A percentile compares a stretch with the other conserved stretches of the same genome.
These are phyloP conservation scores for Tympanopsis confertula DNA, from an alignment of 2,329 filamentous ascomycete genomes.

Conservation along the genomic window DNA sequence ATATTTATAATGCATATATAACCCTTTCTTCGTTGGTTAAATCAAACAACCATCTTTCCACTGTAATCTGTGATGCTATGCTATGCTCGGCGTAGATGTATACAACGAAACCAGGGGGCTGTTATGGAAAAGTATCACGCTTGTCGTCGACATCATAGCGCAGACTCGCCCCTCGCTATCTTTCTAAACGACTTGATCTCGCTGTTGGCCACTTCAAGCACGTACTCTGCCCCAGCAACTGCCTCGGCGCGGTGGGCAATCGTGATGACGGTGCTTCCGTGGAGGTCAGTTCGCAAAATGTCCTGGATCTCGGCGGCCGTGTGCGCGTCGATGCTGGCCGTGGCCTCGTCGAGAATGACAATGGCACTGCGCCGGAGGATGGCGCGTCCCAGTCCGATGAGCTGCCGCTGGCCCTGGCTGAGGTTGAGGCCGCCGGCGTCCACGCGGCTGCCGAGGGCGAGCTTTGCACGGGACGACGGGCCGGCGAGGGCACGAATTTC, in stretches of 20 bases:
- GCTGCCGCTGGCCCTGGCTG: slow-evolving; percentile 51
- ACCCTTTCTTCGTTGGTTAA: too few species aligned
- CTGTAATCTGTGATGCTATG: too few species aligned
- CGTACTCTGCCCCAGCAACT: slow-evolving; percentile 43
- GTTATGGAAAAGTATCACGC: too few species aligned
- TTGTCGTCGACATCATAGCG: too few species aligned
- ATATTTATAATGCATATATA: too few species aligned
- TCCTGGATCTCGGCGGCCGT: slow-evolving; percentile 42
- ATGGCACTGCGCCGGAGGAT: slow-evolving; percentile 46
- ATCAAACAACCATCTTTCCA: too few species aligned
- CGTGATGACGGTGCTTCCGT: slow-evolving; percentile 47
- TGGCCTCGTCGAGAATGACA: slow-evolving; percentile 55
- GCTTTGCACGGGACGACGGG: too few species aligned
- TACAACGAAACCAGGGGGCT: too few species aligned
- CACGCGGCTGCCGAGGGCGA: slow-evolving; percentile 35
- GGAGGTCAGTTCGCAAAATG: slow-evolving; percentile 42
- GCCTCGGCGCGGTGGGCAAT: slow-evolving; percentile 56
- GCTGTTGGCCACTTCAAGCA: background rate
- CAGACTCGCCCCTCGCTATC: too few species aligned
- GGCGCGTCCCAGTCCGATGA: slow-evolving; percentile 51
- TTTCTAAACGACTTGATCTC: background rate
- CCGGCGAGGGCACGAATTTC: slow-evolving; percentile 23
- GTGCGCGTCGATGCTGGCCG: slow-evolving; percentile 51
- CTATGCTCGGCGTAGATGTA: too few species aligned
- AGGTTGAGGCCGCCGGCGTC: slow-evolving; percentile 51